These are phyloP conservation scores for Sporothrix variecibatus DNA, from an alignment of 2,329 filamentous ascomycete genomes.

Conservation along the genomic window DNA sequence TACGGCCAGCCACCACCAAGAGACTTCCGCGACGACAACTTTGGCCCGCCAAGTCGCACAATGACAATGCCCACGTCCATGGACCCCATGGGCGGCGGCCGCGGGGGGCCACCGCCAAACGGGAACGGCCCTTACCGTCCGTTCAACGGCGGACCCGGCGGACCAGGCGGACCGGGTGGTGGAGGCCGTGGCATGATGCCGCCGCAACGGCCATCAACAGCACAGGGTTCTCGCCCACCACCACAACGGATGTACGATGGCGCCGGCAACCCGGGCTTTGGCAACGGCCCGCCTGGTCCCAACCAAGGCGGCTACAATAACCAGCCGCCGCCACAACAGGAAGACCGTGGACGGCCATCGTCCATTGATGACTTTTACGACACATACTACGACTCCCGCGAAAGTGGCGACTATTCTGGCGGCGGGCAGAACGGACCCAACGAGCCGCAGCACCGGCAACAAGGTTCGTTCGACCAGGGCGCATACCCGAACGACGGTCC, in stretches of 20 bases:
- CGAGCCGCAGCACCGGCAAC: conserved; percentile 37
- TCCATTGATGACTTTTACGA: conserved; percentile 58
- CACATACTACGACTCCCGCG: conserved; percentile 51
- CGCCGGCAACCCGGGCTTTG: conserved; percentile 9
- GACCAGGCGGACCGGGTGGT: conserved; percentile 30
- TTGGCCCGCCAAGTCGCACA: conserved; percentile 57
- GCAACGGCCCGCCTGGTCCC: conserved; percentile 33
- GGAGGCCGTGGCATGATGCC: conserved; percentile 39
- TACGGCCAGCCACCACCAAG: conserved; percentile 35
- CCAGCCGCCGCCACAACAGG: conserved; percentile 37
- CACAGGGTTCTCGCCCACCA: conserved; percentile 53
- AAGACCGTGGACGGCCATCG: conserved; percentile 39
- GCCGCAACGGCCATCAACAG: conserved; percentile 58
- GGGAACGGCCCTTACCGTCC: conserved; percentile 34
- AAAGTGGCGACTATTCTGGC: conserved; percentile 37
- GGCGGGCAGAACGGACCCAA: conserved; percentile 43
- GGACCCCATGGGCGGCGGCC: conserved; percentile 46
- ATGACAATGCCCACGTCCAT: conserved; percentile 61
- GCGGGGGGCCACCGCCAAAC: conserved; percentile 44
- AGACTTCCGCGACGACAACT: conserved; percentile 46
- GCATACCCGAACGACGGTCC: conserved; percentile 37
- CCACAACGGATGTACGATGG: conserved; percentile 52
- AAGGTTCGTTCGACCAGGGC: conserved; percentile 52
- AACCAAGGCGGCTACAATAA: conserved; percentile 41
- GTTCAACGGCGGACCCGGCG: conserved; percentile 42